Evolutionary conservation across 805 yeast genomes (phyloP), one percentile per base, ranked within the genome.

Genomic region (Yamadazyma kitorensis): DNA sequence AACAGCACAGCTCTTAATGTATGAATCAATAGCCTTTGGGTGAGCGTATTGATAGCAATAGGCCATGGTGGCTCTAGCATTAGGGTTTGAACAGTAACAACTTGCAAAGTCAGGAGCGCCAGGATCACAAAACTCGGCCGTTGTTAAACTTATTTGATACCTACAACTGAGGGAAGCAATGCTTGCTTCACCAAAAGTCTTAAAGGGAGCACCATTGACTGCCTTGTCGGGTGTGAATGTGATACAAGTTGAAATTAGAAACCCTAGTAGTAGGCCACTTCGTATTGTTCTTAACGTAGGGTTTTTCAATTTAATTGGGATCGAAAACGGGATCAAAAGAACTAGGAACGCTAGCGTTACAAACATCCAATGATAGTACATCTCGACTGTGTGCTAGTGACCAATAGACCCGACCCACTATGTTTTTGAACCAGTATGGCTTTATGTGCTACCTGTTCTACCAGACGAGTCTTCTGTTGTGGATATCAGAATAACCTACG

Each of bases 301-400:
- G 68, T 60, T 53, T 86, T 81, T 54, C 78, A 78, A 41, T 57
- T 76, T 33, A 66, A 71, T 36, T 78, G 82, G 47, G 5, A 49
- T 27, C 12, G 37, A 12, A 11, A 51, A 45, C 7, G 55, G 57
- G 15, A 41, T 12, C 12, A 52, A 40, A 13, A 44, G 20, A 23
- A 39, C 22, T 17, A 36, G 30, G 4, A 51, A 25, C 12, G 33
- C 41, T 12, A 47, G 15, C 14, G 55, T 43, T 18, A 41, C 20
- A 24, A 44, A 45, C 15, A 43, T 30, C 29, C 49, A 45, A n/a
- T 17, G 23, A 21, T 33, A 20, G 32, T 48, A 54, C 57, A 52
- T 52, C 5, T n/a, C n/a, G n/a, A n/a, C n/a, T n/a, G n/a, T n/a
- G n/a, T n/a, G n/a, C n/a, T n/a, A n/a, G n/a, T n/a, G n/a, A n/a